Evolutionary conservation across 805 yeast species (phyloP).

Genomic region (Zygoascus tannicola): DNA sequence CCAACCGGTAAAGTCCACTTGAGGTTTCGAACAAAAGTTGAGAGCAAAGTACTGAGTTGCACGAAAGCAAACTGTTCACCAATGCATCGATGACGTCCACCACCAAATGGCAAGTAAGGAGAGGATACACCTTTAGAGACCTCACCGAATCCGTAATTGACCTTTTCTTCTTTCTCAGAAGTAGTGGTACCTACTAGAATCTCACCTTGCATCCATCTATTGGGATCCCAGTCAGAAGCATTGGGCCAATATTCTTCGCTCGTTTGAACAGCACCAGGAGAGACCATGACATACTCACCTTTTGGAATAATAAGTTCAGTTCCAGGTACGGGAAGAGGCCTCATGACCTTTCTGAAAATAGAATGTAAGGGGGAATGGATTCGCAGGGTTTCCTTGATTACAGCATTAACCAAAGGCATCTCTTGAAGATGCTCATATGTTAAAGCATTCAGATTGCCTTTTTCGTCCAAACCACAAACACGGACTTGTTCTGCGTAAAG

Average conservation of each 20-base stretch:
- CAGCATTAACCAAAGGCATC: conserved; percentile 72
- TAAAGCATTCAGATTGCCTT: conserved; percentile 41
- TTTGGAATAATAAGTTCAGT: conserved; percentile 73
- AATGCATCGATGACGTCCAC: conserved; percentile 98
- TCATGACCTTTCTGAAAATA: conserved; percentile 81
- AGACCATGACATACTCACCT: conserved; percentile 82
- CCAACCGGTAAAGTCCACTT: conserved; percentile 64
- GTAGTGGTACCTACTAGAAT: conserved; percentile 21
- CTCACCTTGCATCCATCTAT: conserved; percentile 55
- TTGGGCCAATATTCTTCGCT: conserved; percentile 72
- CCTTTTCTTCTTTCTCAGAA: conserved; percentile 30
- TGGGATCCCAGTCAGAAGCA: conserved; percentile 65
- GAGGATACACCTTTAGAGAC: conserved; percentile 93
- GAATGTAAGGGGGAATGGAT: conserved; percentile 96
- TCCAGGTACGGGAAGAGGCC: conserved; percentile 69
- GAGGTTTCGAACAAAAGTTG: conserved; percentile 63
- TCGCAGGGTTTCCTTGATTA: conserved; percentile 88
- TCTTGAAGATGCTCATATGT: conserved; percentile 76
- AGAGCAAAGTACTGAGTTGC: conserved; percentile 79
- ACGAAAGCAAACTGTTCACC: conserved; percentile 97
- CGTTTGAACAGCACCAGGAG: conserved; percentile 87
- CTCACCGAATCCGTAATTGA: conserved; percentile 96
- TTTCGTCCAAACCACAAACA: conserved; percentile 37
- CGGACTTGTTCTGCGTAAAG: conserved; percentile 63
- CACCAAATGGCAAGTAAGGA: conserved; percentile 96